These are phyloP conservation scores for Myxozyma neotropica DNA, from an alignment of 805 yeast genomes.

Conservation along the genomic window DNA sequence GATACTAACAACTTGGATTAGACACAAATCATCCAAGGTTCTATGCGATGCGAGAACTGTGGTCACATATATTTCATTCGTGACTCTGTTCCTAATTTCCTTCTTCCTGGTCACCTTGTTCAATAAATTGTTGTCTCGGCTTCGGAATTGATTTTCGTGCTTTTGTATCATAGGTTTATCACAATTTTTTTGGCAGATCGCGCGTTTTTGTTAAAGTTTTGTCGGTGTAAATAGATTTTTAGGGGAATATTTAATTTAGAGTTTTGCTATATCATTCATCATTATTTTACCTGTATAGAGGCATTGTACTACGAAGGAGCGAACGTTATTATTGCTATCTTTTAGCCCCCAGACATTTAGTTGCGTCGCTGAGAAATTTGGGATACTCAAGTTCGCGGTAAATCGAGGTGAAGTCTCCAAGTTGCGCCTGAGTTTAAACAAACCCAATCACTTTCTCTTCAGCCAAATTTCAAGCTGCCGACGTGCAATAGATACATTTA, in stretches of 20 bases:
- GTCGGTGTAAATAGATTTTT: no score
- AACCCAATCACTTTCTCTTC: no score
- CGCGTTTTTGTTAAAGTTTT: no score
- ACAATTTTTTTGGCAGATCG: background rate
- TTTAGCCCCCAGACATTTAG: background rate
- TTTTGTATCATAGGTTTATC: background rate
- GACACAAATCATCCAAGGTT: slow-evolving; percentile 84
- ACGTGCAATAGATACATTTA: no score
- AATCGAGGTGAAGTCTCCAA: no score
- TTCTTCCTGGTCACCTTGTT: slow-evolving; percentile 92
- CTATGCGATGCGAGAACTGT: slow-evolving; percentile 85
- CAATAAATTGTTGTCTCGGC: slow-evolving; percentile 16
- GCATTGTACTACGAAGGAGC: background rate
- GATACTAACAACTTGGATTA: slow-evolving; percentile 9
- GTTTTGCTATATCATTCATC: no score
- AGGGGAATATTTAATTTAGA: no score
- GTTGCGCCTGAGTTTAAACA: no score
- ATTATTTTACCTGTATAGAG: no score
- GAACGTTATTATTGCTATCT: background rate
- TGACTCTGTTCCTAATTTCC: slow-evolving; percentile 89
- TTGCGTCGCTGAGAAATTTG: background rate
- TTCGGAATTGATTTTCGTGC: background rate
- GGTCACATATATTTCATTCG: slow-evolving; percentile 86
- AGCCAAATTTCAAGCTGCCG: no score
- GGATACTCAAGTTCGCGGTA: no score